These are phyloP conservation scores for Sordariomycetes sp. DNA, from an alignment of 2,329 filamentous ascomycete species.

Conservation along the genomic window DNA sequence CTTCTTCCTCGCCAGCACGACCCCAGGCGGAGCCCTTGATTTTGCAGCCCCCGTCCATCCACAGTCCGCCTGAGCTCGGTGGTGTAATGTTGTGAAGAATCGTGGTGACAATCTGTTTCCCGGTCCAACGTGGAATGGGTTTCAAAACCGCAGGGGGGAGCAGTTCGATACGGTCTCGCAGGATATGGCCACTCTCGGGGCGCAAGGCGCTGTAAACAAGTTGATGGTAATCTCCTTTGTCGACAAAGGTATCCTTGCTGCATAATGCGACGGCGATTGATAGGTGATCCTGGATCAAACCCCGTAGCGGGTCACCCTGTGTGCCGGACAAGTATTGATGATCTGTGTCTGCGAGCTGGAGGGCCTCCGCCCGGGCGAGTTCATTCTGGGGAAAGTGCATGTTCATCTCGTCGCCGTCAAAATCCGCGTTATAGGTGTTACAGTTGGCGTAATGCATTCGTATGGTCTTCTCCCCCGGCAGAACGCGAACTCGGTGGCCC, in stretches of 20 bases:
- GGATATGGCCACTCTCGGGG: slow-evolving; percentile 81
- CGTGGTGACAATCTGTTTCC: slow-evolving; percentile 89
- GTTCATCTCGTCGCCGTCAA: slow-evolving; percentile 99
- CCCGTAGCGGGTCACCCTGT: slow-evolving; percentile 82
- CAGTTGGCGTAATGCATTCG: slow-evolving; percentile 99
- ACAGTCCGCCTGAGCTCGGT: slow-evolving; percentile 59
- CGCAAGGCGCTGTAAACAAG: slow-evolving; percentile 83
- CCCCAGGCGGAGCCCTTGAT: slow-evolving; percentile 75
- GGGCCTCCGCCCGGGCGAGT: slow-evolving; percentile 74
- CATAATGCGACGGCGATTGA: slow-evolving; percentile 88
- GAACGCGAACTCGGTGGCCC: slow-evolving; percentile 84
- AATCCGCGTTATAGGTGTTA: slow-evolving; percentile 98
- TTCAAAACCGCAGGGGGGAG: slow-evolving; percentile 72
- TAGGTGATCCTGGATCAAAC: slow-evolving; percentile 96
- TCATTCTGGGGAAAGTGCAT: slow-evolving; percentile 99
- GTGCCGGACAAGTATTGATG: slow-evolving; percentile 94
- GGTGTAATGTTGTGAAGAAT: slow-evolving; percentile 88
- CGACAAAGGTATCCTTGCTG: slow-evolving; percentile 84
- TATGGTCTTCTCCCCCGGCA: slow-evolving; percentile 91
- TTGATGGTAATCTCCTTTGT: slow-evolving; percentile 78
- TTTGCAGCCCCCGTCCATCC: slow-evolving; percentile 65
- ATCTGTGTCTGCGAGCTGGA: slow-evolving; percentile 89
- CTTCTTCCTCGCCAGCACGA: slow-evolving; percentile 55
- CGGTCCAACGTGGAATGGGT: slow-evolving; percentile 76
- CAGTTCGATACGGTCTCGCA: slow-evolving; percentile 68